Percentiles rank a stretch among this genome's conserved stretches.
Evolutionary conservation across 148 eudicot genomes (phyloP).

Genomic region (Polygonum maritimum): DNA sequence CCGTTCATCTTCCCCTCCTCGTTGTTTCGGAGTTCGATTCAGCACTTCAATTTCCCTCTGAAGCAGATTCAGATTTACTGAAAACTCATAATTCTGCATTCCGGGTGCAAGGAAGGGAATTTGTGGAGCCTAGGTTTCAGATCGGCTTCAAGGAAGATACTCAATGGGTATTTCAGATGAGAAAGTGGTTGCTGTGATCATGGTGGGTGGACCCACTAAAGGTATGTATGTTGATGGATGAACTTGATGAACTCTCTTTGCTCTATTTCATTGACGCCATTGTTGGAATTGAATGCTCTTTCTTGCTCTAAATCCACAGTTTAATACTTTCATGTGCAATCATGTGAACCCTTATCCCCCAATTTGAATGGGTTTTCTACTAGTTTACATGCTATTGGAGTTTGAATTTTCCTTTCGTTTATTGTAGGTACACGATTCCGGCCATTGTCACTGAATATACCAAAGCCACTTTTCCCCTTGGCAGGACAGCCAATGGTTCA

Average conservation of each 20-base stretch:
- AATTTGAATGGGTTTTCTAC: not conserved
- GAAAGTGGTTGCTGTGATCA: slow-evolving; percentile 87
- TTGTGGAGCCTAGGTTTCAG: not conserved
- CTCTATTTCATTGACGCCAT: not conserved
- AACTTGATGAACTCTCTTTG: not conserved
- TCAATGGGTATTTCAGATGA: slow-evolving; percentile 71
- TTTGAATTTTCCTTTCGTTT: not conserved
- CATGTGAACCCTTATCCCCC: not conserved
- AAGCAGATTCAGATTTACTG: not conserved
- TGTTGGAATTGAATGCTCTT: not conserved
- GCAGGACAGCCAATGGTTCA: slow-evolving; percentile 98
- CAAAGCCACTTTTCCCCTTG: slow-evolving; percentile 90
- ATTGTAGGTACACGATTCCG: slow-evolving; percentile 77
- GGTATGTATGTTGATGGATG: slow-evolving; percentile 42
- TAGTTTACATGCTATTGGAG: not conserved
- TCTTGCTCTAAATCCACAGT: not conserved
- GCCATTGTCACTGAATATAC: slow-evolving; percentile 75
- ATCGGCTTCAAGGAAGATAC: not conserved
- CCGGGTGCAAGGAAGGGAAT: slow-evolving; percentile 7
- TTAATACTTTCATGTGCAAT: not conserved
- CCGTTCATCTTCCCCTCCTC: not conserved
- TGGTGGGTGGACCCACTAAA: slow-evolving; percentile 98
- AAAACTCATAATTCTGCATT: not conserved
- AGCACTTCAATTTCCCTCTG: not conserved
- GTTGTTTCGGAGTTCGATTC: not conserved